phyloP scores from a whole-genome alignment of 805 yeast genomes.

The Zygoascus biomembranicola region DNA sequence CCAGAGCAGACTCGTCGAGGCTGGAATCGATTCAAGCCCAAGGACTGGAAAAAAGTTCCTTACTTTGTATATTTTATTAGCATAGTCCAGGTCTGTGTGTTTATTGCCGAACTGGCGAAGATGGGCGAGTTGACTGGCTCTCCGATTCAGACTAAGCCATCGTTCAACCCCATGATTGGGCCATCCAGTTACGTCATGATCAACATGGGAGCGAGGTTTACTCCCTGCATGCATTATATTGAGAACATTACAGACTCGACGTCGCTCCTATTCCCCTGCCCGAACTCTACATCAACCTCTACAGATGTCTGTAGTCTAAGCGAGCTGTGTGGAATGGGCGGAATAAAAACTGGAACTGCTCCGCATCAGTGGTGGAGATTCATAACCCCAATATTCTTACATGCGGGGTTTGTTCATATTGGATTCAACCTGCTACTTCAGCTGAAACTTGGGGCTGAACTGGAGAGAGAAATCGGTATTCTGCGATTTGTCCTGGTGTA shows the following conservation, averaged over 20 bases:
- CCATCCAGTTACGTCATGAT: constrained; percentile 61
- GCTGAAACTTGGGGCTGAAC: constrained; percentile 48
- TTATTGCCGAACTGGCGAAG: constrained; percentile 50
- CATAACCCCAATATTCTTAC: constrained; percentile 61
- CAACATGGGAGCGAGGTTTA: constrained; percentile 62
- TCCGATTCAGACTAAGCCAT: constrained; percentile 59
- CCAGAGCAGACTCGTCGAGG: neutral
- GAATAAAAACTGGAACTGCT: constrained; percentile 28
- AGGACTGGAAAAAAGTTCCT: constrained; percentile 21
- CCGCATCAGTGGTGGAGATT: constrained; percentile 59
- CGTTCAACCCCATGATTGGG: constrained; percentile 72
- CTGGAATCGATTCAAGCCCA: neutral
- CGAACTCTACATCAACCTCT: constrained; percentile 49
- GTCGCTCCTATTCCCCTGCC: constrained; percentile 50
- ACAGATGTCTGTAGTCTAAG: constrained; percentile 50
- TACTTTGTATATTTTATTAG: constrained; percentile 24
- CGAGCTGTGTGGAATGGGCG: constrained; percentile 56
- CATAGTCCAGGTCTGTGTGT: constrained; percentile 40
- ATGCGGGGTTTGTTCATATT: constrained; percentile 67
- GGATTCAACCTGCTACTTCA: constrained; percentile 55
- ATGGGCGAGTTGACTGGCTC: constrained; percentile 55
- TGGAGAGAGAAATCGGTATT: constrained; percentile 51
- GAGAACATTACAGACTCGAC: constrained; percentile 42
- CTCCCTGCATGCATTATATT: constrained; percentile 59
- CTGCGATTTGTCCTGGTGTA: constrained; percentile 48